Conservation (phyloP, 352 stramenopile genomes). For the Phytophthora aleatoria region DNA sequence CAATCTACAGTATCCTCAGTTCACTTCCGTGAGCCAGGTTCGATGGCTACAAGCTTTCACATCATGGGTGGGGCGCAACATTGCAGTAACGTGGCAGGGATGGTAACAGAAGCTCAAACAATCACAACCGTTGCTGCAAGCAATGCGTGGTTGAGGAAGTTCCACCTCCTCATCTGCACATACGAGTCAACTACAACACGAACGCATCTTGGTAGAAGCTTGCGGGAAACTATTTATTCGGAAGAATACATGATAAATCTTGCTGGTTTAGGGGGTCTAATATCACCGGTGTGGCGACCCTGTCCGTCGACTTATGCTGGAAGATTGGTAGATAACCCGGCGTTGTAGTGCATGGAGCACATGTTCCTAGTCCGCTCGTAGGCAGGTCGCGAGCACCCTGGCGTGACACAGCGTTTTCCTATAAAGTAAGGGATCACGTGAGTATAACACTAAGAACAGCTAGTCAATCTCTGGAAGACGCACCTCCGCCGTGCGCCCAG, state of each 20-base stretch:
- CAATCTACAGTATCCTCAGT: slow-evolving; percentile 2
- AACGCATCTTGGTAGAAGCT: slow-evolving; percentile 16
- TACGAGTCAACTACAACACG: slow-evolving; percentile 1
- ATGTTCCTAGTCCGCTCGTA: slow-evolving; percentile 68
- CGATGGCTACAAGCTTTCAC: slow-evolving; percentile 1
- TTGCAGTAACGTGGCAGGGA: slow-evolving; percentile 3
- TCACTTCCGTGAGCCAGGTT: slow-evolving; percentile 3
- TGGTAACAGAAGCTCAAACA: not conserved
- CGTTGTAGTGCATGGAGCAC: slow-evolving; percentile 54
- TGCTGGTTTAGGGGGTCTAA: not conserved
- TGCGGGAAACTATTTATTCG: slow-evolving; percentile 9
- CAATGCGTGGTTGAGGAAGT: not conserved
- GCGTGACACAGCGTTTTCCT: slow-evolving; percentile 55
- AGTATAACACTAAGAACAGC: not conserved
- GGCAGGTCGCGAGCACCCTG: slow-evolving; percentile 44
- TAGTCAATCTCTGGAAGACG: not conserved
- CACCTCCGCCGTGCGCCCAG: slow-evolving; percentile 81
- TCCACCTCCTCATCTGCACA: not conserved
- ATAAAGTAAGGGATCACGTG: not conserved
- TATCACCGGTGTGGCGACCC: not conserved
- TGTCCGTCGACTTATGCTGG: slow-evolving; percentile 9
- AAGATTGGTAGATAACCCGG: slow-evolving; percentile 1
- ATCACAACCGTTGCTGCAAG: not conserved
- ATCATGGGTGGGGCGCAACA: slow-evolving; percentile 5
- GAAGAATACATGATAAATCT: slow-evolving; percentile 17